Conservation (phyloP, 441 rosid species). For the Syzygium syzygioides region DNA sequence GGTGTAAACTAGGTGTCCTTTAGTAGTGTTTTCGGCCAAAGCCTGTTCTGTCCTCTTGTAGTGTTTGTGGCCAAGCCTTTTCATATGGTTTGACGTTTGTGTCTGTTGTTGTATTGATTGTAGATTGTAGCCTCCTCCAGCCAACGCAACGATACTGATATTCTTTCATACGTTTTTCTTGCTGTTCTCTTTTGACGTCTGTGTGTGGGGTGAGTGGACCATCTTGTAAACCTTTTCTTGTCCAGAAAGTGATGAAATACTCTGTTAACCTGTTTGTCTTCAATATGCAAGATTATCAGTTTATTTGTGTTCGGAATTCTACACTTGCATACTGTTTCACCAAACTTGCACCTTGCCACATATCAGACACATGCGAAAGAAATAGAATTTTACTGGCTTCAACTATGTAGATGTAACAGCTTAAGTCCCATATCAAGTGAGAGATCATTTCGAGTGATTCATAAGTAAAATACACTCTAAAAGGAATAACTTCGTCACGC, state of each 20-base stretch:
- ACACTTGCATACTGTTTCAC: background rate
- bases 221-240: background rate
- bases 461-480: background rate
- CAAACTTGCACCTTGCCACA: background rate
- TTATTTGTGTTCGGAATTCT: background rate
- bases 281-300: background rate
- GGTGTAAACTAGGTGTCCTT: background rate
- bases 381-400: background rate
- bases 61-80: slow-evolving; percentile 14
- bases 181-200: background rate
- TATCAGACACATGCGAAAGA: background rate
- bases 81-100: slow-evolving; percentile 20
- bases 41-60: background rate
- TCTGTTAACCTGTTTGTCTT: background rate
- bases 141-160: background rate
- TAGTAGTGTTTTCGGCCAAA: slow-evolving; percentile 12
- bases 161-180: background rate
- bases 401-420: background rate
- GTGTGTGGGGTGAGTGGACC: background rate
- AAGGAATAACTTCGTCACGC: background rate
- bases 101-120: slow-evolving; percentile 19
- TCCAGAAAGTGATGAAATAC: background rate
- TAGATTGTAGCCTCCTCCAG: slow-evolving; percentile 4
- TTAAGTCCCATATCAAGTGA: background rate
- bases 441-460: background rate